These are phyloP conservation scores for Lentinula novae-zelandiae DNA, from an alignment of 1,284 basidiomycete genomes.

Conservation along the genomic window DNA sequence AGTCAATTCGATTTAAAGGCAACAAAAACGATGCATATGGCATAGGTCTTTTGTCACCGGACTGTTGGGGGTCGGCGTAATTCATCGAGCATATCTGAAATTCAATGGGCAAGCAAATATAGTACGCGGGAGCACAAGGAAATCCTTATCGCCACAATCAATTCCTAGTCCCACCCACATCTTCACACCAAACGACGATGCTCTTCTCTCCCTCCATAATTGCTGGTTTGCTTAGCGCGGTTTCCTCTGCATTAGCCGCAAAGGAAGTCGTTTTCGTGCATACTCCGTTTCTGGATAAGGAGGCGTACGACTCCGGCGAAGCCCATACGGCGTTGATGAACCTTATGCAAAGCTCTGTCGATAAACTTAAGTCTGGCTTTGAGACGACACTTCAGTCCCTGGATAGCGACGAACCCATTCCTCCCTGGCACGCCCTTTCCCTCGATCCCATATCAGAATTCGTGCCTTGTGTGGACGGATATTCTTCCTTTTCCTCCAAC, in stretches of 20 bases:
- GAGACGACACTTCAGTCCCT: neutral
- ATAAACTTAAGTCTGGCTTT: neutral
- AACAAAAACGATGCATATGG: no score
- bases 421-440: neutral
- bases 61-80: no score
- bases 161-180: neutral
- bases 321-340: neutral
- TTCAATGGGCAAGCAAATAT: neutral
- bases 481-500: neutral
- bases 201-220: neutral
- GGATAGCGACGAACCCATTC: neutral
- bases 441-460: neutral
- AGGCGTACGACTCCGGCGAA: constrained; percentile 1
- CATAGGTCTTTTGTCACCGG: no score
- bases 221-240: neutral
- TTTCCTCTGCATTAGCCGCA: neutral
- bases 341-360: neutral
- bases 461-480: neutral
- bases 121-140: no score
- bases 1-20: no score
- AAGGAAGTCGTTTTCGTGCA: constrained; percentile 1
- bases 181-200: neutral
- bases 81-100: neutral
- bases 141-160: neutral
- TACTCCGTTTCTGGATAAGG: neutral